Evolutionary conservation across 495 filamentous ascomycete genomes (phyloP).

Genomic region (Neurospora cerealis): DNA sequence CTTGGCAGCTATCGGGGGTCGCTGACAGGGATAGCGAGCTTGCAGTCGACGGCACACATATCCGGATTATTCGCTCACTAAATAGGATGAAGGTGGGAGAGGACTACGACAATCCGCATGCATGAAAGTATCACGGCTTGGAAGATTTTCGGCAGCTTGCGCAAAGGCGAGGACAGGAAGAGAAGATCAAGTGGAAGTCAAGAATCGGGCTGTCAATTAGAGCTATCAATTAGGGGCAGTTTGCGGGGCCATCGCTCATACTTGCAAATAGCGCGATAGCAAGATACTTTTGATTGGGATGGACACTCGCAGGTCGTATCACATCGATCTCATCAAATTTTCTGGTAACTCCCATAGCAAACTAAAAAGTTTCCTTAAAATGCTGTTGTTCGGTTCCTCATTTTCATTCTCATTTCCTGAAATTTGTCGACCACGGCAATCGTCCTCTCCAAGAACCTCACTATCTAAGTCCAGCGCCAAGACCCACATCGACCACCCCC

Average conservation of each 20-base stretch:
- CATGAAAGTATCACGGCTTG: not conserved
- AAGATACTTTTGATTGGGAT: rapidly evolving
- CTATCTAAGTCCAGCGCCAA: not conserved
- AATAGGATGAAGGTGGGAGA: not conserved
- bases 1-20: not conserved
- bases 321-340: rapidly evolving
- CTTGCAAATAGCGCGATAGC: not conserved
- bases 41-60: not conserved
- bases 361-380: too few species aligned
- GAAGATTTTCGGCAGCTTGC: not conserved
- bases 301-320: not conserved
- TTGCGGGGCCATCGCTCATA: not conserved
- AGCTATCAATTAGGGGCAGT: not conserved
- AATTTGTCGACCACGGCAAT: not conserved
- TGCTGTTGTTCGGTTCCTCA: rapidly evolving
- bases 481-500: not conserved
- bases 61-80: not conserved
- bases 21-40: not conserved
- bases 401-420: rapidly evolving
- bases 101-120: not conserved
- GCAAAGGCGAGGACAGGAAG: not conserved
- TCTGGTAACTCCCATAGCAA: too few species aligned
- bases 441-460: not conserved
- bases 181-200: not conserved
- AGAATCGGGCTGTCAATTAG: not conserved